These are phyloP conservation scores for Lagenidium sp. DNA, from an alignment of 352 stramenopile genomes.

Conservation along the genomic window DNA sequence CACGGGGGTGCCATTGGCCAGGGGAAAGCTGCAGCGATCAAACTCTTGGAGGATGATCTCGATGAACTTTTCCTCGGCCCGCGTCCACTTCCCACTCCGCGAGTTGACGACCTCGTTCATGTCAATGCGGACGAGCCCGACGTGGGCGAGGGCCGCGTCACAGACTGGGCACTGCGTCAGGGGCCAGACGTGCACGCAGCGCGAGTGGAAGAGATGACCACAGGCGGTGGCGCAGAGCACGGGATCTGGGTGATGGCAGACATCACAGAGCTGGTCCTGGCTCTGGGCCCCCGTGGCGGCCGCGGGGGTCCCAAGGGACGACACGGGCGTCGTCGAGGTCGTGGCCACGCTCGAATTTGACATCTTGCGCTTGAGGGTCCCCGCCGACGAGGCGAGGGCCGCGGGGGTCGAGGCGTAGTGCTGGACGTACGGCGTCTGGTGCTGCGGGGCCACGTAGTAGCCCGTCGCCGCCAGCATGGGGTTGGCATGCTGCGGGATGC, in stretches of 20 bases:
- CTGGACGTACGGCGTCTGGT: constrained; percentile 9
- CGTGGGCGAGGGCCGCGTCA: constrained; percentile 34
- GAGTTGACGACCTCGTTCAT: constrained; percentile 64
- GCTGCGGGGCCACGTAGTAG: constrained; percentile 1
- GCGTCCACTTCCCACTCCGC: constrained; percentile 80
- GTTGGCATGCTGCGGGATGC: not conserved
- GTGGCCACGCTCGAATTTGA: constrained; percentile 8
- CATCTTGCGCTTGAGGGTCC: constrained; percentile 37
- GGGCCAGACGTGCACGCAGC: constrained; percentile 75
- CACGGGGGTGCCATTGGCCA: constrained; percentile 78
- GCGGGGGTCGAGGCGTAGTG: constrained; percentile 18
- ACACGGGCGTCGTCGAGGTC: too few relatives aligned
- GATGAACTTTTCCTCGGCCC: constrained; percentile 80
- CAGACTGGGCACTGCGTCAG: constrained; percentile 56
- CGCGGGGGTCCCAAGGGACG: too few relatives aligned
- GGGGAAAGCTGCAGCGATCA: constrained; percentile 56
- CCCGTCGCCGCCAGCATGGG: not conserved
- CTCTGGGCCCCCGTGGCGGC: too few relatives aligned
- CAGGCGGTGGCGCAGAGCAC: constrained; percentile 63
- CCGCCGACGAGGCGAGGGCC: constrained; percentile 15
- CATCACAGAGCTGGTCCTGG: constrained; percentile 52
- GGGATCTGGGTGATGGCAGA: constrained; percentile 74
- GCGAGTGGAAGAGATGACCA: constrained; percentile 80
- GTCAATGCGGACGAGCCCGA: constrained; percentile 59
- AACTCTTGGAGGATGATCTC: constrained; percentile 78